Conservation (phyloP, 257 asterid species). For the Solanum microdontum region DNA sequence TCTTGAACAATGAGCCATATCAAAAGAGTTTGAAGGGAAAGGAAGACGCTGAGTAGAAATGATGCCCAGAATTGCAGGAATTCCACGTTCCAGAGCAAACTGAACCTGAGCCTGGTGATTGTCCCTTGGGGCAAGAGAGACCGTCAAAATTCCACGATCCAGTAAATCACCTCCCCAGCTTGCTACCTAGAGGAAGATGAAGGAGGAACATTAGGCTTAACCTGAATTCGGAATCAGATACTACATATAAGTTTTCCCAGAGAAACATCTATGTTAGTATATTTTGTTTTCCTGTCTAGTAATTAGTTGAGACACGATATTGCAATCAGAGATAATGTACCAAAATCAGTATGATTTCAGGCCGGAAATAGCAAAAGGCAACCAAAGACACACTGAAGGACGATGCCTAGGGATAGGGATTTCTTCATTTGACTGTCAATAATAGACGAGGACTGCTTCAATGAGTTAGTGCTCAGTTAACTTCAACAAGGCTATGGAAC, state of each 20-base stretch:
- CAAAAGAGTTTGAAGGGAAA: slow-evolving; percentile 20
- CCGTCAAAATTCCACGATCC: slow-evolving; percentile 17
- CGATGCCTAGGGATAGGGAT: not conserved
- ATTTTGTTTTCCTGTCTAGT: not conserved
- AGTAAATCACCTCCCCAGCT: slow-evolving; percentile 29
- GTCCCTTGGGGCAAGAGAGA: slow-evolving; percentile 21
- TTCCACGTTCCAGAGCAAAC: slow-evolving; percentile 25
- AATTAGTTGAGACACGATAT: not conserved
- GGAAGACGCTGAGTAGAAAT: slow-evolving; percentile 22
- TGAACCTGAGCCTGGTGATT: slow-evolving; percentile 26
- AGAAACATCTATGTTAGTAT: not conserved
- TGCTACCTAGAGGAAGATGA: slow-evolving; percentile 12
- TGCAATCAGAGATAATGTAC: not conserved
- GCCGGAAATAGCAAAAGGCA: not conserved
- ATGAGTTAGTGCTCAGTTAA: not conserved
- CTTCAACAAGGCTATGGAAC: not conserved
- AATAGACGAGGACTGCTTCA: not conserved
- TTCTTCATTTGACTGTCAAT: not conserved
- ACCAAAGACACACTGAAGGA: not conserved
- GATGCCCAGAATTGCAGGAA: slow-evolving; percentile 23
- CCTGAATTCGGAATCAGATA: not conserved
- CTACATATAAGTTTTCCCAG: not conserved
- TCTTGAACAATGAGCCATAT: slow-evolving; percentile 26
- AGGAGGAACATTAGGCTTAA: not conserved
- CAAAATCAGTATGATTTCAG: not conserved